Base-by-base conservation (phyloP, 2,329 filamentous ascomycete genomes). In the Albophoma yamanashiensis region DNA sequence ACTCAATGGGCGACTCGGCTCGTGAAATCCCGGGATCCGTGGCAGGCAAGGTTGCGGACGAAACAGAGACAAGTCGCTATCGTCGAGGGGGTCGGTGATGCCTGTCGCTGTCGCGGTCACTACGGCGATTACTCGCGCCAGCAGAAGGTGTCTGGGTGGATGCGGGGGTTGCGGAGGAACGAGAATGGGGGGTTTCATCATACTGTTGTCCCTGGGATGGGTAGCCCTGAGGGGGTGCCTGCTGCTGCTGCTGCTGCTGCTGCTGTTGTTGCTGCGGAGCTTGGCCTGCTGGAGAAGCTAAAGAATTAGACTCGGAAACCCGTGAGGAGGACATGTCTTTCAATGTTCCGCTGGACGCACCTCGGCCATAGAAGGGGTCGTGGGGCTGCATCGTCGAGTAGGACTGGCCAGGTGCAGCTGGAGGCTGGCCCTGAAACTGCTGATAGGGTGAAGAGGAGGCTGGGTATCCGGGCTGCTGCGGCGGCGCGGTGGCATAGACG, bases 351-450 rank as follows among this genome's bases (percentile, higher is more conserved):
- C 69, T 64, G 75, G 81, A 86, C 80, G 79, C 79, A 82, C 83
- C 82, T 78, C 83, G 83, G 75, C 81, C 81, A 66, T 81, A 83
- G 64, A 79, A 79, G 55, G 81, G 74, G 70, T 84, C 82, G 69
- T 75, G 70, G 62, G 80, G 76, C 67, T 80, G 80, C 65, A 75
- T 74, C 53, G 74, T 68, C 58, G 71, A 66, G 62, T 76, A 76
- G 42, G 74, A 60, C 31, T 65, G 64, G 47, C 59, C 59, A 60
- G 65, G 65, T 64, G 66, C 68, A 62, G 67, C 67, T 61, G 76
- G 70, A 66, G 71, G 71, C 66, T 77, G 68, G 67, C 63, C 66
- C 65, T 70, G 67, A 61, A 57, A 59, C 39, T 75, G 72, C 57
- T 69, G 69, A 57, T 73, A 74, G 39, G 67, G 62, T 31, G 66